Conservation (phyloP, 1,139 yeast species). For the Zhuliangozyma parablackwelliae region DNA sequence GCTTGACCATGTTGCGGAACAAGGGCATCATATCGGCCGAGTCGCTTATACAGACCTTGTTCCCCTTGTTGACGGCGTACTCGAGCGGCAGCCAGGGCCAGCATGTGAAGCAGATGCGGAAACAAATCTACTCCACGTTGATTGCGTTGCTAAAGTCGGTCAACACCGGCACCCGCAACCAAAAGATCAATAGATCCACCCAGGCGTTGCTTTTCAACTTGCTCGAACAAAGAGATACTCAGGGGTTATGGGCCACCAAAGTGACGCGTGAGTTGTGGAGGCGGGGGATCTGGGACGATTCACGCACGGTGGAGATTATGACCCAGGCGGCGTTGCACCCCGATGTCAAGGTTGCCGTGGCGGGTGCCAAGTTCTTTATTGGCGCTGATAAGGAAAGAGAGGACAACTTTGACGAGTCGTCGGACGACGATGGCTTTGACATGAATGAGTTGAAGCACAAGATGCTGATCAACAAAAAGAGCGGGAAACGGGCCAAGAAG, state of each 20-base stretch:
- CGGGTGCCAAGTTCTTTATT: conserved; percentile 86
- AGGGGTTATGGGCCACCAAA: conserved; percentile 95
- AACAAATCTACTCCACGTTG: conserved; percentile 75
- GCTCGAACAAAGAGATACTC: conserved; percentile 70
- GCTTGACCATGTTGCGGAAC: conserved; percentile 85
- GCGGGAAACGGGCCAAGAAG: conserved; percentile 74
- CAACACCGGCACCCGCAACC: conserved; percentile 81
- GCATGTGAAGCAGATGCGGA: conserved; percentile 79
- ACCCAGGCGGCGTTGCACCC: conserved; percentile 89
- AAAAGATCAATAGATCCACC: conserved; percentile 79
- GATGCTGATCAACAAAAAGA: conserved; percentile 77
- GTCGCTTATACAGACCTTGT: conserved; percentile 74
- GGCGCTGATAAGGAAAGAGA: conserved; percentile 97
- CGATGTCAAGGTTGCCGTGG: conserved; percentile 80
- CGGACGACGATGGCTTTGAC: conserved; percentile 71
- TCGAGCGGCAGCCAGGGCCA: conserved; percentile 46
- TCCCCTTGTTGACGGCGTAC: conserved; percentile 71
- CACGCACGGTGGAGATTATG: conserved; percentile 94
- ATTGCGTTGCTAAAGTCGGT: conserved; percentile 75
- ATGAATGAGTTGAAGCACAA: conserved; percentile 70
- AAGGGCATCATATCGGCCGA: conserved; percentile 81
- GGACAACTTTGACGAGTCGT: conserved; percentile 66
- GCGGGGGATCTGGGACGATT: conserved; percentile 96
- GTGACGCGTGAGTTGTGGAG: conserved; percentile 94
- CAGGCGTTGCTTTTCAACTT: conserved; percentile 88